Percentiles rank a stretch among this genome's conserved stretches.
These are phyloP conservation scores for Moesziomyces sp. DNA, from an alignment of 1,284 basidiomycete genomes.

Conservation along the genomic window DNA sequence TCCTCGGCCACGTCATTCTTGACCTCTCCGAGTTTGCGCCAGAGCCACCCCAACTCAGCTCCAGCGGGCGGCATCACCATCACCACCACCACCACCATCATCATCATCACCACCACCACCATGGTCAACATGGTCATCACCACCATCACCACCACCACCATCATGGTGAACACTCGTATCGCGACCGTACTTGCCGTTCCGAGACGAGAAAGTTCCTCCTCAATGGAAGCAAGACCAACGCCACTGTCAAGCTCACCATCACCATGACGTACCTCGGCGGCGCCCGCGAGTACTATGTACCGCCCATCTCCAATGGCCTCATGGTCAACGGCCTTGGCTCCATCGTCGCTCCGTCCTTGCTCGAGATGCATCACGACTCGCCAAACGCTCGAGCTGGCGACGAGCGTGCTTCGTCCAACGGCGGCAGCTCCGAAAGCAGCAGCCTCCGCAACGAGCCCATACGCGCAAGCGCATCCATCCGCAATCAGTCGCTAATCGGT, in stretches of 20 bases:
- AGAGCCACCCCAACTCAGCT: constrained; percentile 69
- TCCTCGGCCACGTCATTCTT: constrained; percentile 76
- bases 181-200: constrained; percentile 28
- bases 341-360: constrained; percentile 20
- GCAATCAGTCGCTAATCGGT: constrained; percentile 20
- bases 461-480: constrained; percentile 14
- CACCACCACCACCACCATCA: constrained; percentile 29
- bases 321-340: constrained; percentile 38
- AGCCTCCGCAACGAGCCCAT: constrained; percentile 30
- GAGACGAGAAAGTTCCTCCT: constrained; percentile 79
- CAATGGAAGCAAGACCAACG: constrained; percentile 80
- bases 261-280: constrained; percentile 75
- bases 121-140: constrained; percentile 45
- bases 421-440: constrained; percentile 32
- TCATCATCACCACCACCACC: constrained; percentile 43
- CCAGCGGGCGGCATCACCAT: constrained; percentile 8
- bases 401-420: constrained; percentile 6
- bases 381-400: background rate
- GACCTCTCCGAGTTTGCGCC: constrained; percentile 81
- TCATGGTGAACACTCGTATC: constrained; percentile 33
- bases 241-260: constrained; percentile 77
- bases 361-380: constrained; percentile 10
- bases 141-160: constrained; percentile 34
- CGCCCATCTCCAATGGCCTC: constrained; percentile 56
- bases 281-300: constrained; percentile 73